A percentile compares a stretch with the other conserved stretches of the same genome.
Evolutionary conservation across 1,284 basidiomycete species (phyloP).

Genomic region (Puccinia triticina): DNA sequence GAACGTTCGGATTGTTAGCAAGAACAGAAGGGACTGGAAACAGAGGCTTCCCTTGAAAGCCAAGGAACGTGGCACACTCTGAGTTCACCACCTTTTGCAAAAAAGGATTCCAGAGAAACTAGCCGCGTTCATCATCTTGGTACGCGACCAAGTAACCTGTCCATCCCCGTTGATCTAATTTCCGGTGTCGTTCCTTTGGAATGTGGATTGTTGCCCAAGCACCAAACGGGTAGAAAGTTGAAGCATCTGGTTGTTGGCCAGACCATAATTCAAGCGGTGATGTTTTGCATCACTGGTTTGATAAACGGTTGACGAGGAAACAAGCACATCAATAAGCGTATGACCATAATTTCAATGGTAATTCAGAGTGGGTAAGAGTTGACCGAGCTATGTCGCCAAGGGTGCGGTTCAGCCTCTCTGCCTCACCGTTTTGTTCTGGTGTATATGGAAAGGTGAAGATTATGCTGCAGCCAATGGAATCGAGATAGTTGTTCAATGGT

Average conservation of each 20-base stretch:
- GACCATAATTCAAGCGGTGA: constrained; percentile 7
- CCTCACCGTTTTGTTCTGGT: constrained; percentile 17
- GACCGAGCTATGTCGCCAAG: constrained; percentile 13
- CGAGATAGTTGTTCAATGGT: background rate
- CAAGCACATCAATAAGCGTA: background rate
- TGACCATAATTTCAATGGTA: background rate
- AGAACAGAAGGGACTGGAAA: background rate
- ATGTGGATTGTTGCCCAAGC: constrained; percentile 1
- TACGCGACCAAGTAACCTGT: background rate
- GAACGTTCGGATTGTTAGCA: too few relatives aligned
- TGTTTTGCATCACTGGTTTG: background rate
- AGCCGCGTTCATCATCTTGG: background rate
- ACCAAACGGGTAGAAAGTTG: background rate
- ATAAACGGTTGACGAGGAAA: background rate
- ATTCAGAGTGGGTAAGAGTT: background rate
- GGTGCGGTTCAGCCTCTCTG: constrained; percentile 1
- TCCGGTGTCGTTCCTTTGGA: background rate
- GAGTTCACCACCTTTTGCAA: too few relatives aligned
- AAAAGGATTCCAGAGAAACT: too few relatives aligned
- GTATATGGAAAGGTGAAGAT: constrained; percentile 22
- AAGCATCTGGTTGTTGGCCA: background rate
- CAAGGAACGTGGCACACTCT: too few relatives aligned
- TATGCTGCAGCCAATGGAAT: background rate
- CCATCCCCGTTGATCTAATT: background rate
- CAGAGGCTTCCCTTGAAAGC: too few relatives aligned